phyloP scores from a whole-genome alignment of 768 basidiomycete species.

The Porphyrellus cyaneotinctus region DNA sequence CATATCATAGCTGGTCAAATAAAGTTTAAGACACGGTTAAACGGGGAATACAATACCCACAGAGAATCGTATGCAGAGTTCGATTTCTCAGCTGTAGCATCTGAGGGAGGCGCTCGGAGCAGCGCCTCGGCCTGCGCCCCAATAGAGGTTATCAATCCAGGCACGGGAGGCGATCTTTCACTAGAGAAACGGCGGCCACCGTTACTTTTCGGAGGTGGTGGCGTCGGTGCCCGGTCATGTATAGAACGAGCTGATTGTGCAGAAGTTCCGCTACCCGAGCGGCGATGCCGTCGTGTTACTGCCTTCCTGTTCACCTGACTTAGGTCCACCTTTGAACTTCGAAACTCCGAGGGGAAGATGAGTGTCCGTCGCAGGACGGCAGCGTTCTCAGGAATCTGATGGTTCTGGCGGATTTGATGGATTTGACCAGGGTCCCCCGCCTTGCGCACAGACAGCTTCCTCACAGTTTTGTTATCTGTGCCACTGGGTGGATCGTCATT shows the following conservation, averaged over 20 bases:
- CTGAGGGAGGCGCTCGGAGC: slow-evolving; percentile 39
- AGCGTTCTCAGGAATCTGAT: slow-evolving; percentile 35
- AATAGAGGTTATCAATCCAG: slow-evolving; percentile 54
- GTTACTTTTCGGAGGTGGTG: slow-evolving; percentile 69
- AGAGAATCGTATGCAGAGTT: slow-evolving; percentile 73
- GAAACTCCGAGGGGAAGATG: slow-evolving; percentile 69
- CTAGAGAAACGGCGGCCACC: slow-evolving; percentile 57
- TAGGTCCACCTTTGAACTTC: slow-evolving; percentile 53
- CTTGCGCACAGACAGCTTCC: slow-evolving; percentile 26
- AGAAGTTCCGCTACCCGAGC: slow-evolving; percentile 55
- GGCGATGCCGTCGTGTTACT: slow-evolving; percentile 47
- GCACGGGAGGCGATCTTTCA: slow-evolving; percentile 66
- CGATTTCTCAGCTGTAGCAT: slow-evolving; percentile 54
- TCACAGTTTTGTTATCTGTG: slow-evolving; percentile 25
- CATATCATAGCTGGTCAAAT: slow-evolving; percentile 66
- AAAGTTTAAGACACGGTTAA: slow-evolving; percentile 15
- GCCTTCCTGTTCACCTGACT: slow-evolving; percentile 52
- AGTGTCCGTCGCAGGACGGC: slow-evolving; percentile 73
- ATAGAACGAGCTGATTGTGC: slow-evolving; percentile 68
- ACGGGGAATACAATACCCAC: slow-evolving; percentile 43
- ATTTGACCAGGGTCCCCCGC: slow-evolving; percentile 24
- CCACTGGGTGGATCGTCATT: slow-evolving; percentile 32
- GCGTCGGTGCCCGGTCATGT: slow-evolving; percentile 79
- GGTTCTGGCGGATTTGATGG: slow-evolving; percentile 29
- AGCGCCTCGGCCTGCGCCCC: slow-evolving; percentile 36